Conservation (phyloP, 106 monocot species). For the Amphibolis antarctica region DNA sequence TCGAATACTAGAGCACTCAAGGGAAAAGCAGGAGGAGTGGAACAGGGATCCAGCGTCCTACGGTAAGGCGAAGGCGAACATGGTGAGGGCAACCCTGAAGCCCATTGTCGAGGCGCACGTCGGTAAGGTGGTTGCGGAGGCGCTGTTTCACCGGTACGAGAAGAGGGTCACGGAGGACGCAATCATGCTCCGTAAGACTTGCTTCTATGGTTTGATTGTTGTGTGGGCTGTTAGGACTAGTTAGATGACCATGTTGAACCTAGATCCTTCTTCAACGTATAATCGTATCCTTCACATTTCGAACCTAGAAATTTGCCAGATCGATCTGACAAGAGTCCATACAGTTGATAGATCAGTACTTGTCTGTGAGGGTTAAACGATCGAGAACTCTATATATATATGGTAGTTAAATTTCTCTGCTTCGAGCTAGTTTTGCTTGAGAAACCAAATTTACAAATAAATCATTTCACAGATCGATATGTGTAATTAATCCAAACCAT, state of each 20-base stretch:
- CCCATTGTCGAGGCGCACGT: slow-evolving; percentile 40
- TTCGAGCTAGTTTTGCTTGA: no score
- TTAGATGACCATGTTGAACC: not conserved
- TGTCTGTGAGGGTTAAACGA: no score
- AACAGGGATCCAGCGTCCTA: slow-evolving; percentile 31
- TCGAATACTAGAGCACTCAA: slow-evolving; percentile 29
- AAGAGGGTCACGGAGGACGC: slow-evolving; percentile 22
- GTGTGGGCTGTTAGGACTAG: slow-evolving; percentile 38
- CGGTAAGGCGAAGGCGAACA: slow-evolving; percentile 28
- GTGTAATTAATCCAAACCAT: no score
- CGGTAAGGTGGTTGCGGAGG: slow-evolving; percentile 21
- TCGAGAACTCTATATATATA: no score
- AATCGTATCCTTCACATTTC: not conserved
- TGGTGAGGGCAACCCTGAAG: slow-evolving; percentile 32
- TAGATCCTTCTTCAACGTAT: not conserved
- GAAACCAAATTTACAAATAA: no score
- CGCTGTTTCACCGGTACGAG: slow-evolving; percentile 40
- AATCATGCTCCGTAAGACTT: slow-evolving; percentile 27
- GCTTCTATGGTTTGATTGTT: slow-evolving; percentile 46
- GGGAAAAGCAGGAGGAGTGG: slow-evolving; percentile 45
- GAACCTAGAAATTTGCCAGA: not conserved
- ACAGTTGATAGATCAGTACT: no score
- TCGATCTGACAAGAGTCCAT: no score
- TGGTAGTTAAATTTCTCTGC: no score
- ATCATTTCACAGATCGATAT: no score